Evolutionary conservation across 1,284 basidiomycete genomes (phyloP).

Genomic region (Lentinus polychrous): DNA sequence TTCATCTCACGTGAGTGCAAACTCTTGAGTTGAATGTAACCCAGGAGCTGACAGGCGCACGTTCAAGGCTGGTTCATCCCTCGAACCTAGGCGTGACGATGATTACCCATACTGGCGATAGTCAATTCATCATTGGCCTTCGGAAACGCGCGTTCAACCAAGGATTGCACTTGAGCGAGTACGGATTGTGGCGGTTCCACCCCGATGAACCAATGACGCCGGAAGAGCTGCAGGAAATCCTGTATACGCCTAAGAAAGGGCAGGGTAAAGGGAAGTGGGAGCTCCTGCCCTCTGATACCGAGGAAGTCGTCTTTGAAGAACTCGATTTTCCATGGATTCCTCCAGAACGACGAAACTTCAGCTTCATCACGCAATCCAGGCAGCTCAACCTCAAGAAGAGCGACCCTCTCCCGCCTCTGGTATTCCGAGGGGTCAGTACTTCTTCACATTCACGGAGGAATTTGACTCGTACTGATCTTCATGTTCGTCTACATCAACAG

Average conservation of each 20-base stretch:
- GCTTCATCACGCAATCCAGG: constrained; percentile 7
- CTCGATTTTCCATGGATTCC: constrained; percentile 38
- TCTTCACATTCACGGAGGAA: too few relatives aligned
- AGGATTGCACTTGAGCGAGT: constrained; percentile 45
- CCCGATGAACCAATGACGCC: constrained; percentile 1
- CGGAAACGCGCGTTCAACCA: constrained; percentile 33
- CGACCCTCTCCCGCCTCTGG: too few relatives aligned
- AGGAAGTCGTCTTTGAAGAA: constrained; percentile 37
- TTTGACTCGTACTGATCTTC: too few relatives aligned
- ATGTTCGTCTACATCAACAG: too few relatives aligned
- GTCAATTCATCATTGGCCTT: constrained; percentile 34
- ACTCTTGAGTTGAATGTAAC: neutral
- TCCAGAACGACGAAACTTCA: constrained; percentile 35
- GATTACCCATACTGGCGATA: constrained; percentile 47
- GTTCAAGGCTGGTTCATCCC: constrained; percentile 38
- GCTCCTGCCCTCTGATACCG: constrained; percentile 33
- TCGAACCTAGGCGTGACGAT: constrained; percentile 42
- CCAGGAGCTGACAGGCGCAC: neutral
- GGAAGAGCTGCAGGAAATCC: constrained; percentile 1
- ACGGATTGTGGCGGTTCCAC: constrained; percentile 46
- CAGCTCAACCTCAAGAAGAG: too few relatives aligned
- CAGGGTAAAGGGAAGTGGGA: constrained; percentile 33
- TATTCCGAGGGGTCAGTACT: too few relatives aligned
- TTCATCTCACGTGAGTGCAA: constrained; percentile 36
- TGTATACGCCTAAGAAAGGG: neutral